Evolutionary conservation across 225 moss, liverwort and hornwort species (phyloP).

Genomic region (Neckera pumila): DNA sequence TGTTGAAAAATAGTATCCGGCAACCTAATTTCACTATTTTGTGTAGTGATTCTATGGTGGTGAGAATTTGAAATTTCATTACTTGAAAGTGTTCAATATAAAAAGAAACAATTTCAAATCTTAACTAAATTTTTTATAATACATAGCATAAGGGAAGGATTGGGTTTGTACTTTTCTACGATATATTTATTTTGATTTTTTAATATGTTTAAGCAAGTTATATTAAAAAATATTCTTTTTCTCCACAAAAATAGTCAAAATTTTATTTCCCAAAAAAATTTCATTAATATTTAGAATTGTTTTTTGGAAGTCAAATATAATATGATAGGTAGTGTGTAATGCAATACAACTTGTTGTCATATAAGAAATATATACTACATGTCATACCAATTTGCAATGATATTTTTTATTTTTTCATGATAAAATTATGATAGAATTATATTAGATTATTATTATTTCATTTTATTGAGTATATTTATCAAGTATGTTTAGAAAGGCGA

Average conservation of each 20-base stretch:
- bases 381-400: neutral
- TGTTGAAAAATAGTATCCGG: too few relatives aligned
- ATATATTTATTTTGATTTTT: too few relatives aligned
- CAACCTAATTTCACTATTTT: too few relatives aligned
- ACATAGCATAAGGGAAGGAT: accelerated
- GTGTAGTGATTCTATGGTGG: too few relatives aligned
- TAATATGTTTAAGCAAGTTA: neutral
- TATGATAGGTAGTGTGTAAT: neutral
- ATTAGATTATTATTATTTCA: neutral
- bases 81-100: neutral
- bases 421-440: neutral
- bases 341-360: neutral
- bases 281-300: neutral
- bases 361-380: neutral
- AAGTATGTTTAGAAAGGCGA: neutral
- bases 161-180: accelerated
- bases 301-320: accelerated
- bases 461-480: neutral
- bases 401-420: neutral
- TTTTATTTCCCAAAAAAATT: neutral
- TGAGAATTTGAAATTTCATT: neutral
- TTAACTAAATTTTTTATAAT: neutral
- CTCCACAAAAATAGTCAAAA: neutral
- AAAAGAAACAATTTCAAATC: too few relatives aligned
- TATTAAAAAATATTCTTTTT: neutral